Percentiles rank a stretch among this genome's conserved stretches.
Evolutionary conservation across 306 rosid species (phyloP).

Genomic region (Urtica urens): DNA sequence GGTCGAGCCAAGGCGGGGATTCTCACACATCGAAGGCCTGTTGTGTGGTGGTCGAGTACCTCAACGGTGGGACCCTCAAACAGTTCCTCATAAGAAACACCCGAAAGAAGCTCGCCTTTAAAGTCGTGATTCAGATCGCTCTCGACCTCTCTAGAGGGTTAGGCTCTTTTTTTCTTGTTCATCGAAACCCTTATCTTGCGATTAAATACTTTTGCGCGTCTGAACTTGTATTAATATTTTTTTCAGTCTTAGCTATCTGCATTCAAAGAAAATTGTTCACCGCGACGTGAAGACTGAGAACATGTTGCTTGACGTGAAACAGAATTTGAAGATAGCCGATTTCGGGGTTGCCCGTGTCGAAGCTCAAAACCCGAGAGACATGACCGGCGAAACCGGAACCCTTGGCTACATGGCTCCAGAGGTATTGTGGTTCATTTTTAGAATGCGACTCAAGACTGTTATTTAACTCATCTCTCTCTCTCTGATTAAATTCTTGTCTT

Average conservation of each 20-base stretch:
- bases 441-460: neutral
- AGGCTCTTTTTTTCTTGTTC: constrained; percentile 8
- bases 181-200: neutral
- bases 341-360: constrained; percentile 76
- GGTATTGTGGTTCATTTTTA: constrained; percentile 24
- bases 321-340: constrained; percentile 52
- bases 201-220: neutral
- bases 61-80: constrained; percentile 49
- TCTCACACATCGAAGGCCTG: constrained; percentile 51
- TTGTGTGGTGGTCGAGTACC: constrained; percentile 61
- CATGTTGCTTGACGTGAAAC: constrained; percentile 32
- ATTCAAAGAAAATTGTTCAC: constrained; percentile 56
- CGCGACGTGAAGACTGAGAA: constrained; percentile 70
- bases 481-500: neutral
- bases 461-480: neutral
- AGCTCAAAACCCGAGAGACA: constrained; percentile 65
- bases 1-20: constrained; percentile 26
- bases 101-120: constrained; percentile 44
- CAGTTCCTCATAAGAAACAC: constrained; percentile 35
- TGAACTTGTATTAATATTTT: neutral
- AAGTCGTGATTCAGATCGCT: constrained; percentile 49
- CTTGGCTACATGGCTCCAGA: constrained; percentile 81
- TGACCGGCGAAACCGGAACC: constrained; percentile 84
- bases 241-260: constrained; percentile 58
- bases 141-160: constrained; percentile 66